Percentiles rank a stretch among this genome's conserved stretches.
These are phyloP conservation scores for Striga hermonthica DNA, from an alignment of 305 asterid species.

Conservation along the genomic window DNA sequence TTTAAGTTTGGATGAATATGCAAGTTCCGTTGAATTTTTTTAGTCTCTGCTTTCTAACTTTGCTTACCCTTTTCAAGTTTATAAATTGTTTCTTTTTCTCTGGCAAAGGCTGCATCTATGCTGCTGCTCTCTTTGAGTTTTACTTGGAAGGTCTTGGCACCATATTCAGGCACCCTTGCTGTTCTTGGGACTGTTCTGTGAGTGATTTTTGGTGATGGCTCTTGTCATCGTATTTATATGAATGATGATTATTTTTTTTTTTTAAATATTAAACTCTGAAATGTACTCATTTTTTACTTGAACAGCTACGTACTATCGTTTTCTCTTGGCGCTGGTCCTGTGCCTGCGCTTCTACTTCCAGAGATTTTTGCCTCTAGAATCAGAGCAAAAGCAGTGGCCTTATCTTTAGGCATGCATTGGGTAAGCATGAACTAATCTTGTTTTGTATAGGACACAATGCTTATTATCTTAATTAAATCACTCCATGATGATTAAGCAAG, in stretches of 20 bases:
- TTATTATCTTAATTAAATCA: too few species aligned
- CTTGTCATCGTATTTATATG: slow-evolving; percentile 6
- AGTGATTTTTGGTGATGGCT: slow-evolving; percentile 38
- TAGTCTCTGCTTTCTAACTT: neutral
- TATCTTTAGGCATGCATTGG: slow-evolving; percentile 91
- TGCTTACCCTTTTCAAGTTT: slow-evolving; percentile 9
- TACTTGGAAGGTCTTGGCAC: slow-evolving; percentile 78
- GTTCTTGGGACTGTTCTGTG: slow-evolving; percentile 95
- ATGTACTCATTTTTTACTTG: slow-evolving; percentile 13
- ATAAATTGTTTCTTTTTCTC: slow-evolving; percentile 6
- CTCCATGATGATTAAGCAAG: too few species aligned
- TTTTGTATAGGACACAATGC: neutral
- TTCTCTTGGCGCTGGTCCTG: slow-evolving; percentile 99
- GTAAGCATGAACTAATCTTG: slow-evolving; percentile 41
- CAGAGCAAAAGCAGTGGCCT: slow-evolving; percentile 94
- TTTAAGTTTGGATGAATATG: neutral
- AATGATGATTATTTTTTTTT: slow-evolving; percentile 15
- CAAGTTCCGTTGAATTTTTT: neutral
- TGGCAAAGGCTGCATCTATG: slow-evolving; percentile 83
- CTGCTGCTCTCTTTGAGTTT: slow-evolving; percentile 74
- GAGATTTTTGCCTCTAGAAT: slow-evolving; percentile 91
- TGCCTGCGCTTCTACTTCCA: slow-evolving; percentile 96
- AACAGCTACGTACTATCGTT: slow-evolving; percentile 82
- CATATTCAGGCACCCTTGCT: slow-evolving; percentile 83
- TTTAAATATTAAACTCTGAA: slow-evolving; percentile 1